phyloP scores from a whole-genome alignment of 192 early-diverging fungal species.

The Powellomyces hirtus region DNA sequence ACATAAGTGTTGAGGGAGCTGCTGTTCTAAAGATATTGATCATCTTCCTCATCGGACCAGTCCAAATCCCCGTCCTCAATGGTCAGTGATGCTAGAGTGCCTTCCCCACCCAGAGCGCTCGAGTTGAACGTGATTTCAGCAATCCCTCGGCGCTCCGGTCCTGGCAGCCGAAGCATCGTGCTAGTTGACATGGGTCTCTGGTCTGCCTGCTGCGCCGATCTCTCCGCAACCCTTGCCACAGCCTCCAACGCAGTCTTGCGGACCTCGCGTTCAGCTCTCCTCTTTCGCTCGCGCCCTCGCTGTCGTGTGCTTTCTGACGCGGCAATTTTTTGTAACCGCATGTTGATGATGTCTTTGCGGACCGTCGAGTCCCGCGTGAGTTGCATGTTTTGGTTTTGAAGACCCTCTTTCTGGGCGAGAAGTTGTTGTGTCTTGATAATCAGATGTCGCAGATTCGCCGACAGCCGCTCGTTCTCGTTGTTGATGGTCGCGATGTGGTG shows the following conservation, averaged over 20 bases:
- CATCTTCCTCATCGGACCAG: constrained; percentile 28
- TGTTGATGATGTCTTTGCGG: constrained; percentile 36
- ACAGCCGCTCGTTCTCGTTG: constrained; percentile 42
- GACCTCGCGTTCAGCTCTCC: not conserved
- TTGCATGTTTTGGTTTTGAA: constrained; percentile 42
- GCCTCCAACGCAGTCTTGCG: constrained; percentile 15
- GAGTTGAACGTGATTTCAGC: constrained; percentile 14
- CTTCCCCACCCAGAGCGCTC: not conserved
- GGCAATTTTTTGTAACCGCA: constrained; percentile 34
- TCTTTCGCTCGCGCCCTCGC: not conserved
- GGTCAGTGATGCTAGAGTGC: constrained; percentile 12
- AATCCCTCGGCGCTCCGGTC: not conserved
- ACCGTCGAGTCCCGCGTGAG: constrained; percentile 36
- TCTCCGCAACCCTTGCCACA: not conserved
- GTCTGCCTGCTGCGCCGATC: not conserved
- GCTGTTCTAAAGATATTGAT: constrained; percentile 30
- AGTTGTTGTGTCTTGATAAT: constrained; percentile 35
- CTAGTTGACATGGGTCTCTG: not conserved
- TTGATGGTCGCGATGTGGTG: constrained; percentile 43
- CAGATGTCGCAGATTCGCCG: constrained; percentile 31
- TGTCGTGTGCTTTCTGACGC: constrained; percentile 24
- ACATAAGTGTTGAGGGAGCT: not conserved
- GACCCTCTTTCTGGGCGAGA: constrained; percentile 32
- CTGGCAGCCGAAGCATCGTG: not conserved
- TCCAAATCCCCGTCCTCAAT: constrained; percentile 23